Evolutionary conservation across 2,329 filamentous ascomycete genomes (phyloP).

Genomic region (Mycosphaerella sp.): DNA sequence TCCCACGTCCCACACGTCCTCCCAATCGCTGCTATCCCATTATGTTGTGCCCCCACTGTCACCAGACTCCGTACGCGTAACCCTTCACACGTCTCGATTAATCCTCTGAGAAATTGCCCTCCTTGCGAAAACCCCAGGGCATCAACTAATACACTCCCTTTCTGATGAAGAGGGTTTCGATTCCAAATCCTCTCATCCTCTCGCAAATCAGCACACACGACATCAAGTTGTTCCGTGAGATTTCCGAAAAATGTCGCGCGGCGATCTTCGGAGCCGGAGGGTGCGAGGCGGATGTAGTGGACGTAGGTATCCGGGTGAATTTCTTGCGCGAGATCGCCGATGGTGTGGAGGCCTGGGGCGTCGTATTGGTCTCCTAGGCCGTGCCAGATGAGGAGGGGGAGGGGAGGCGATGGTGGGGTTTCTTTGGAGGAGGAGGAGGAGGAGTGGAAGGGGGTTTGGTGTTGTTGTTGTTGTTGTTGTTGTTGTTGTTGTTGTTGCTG

Average conservation of each 20-base stretch:
- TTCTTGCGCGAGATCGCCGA: constrained; percentile 64
- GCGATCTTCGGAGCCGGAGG: constrained; percentile 62
- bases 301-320: constrained; percentile 78
- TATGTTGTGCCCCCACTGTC: constrained; percentile 87
- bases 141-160: constrained; percentile 51
- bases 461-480: neutral
- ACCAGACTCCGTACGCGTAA: constrained; percentile 71
- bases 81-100: constrained; percentile 86
- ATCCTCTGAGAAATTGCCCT: constrained; percentile 88
- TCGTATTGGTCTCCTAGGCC: constrained; percentile 71
- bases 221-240: constrained; percentile 66
- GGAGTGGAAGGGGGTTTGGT: neutral
- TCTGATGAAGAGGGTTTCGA: constrained; percentile 62
- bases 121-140: constrained; percentile 94
- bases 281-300: constrained; percentile 68
- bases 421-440: neutral
- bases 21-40: constrained; percentile 80
- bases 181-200: constrained; percentile 3
- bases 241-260: constrained; percentile 88
- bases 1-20: constrained; percentile 63
- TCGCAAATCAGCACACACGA: constrained; percentile 72
- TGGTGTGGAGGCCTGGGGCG: constrained; percentile 63
- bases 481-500: neutral
- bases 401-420: constrained; percentile 41
- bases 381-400: constrained; percentile 94